Evolutionary conservation across 2,329 filamentous ascomycete genomes (phyloP), one percentile per base, ranked within the genome.

Genomic region (Chaetomium strumarium): DNA sequence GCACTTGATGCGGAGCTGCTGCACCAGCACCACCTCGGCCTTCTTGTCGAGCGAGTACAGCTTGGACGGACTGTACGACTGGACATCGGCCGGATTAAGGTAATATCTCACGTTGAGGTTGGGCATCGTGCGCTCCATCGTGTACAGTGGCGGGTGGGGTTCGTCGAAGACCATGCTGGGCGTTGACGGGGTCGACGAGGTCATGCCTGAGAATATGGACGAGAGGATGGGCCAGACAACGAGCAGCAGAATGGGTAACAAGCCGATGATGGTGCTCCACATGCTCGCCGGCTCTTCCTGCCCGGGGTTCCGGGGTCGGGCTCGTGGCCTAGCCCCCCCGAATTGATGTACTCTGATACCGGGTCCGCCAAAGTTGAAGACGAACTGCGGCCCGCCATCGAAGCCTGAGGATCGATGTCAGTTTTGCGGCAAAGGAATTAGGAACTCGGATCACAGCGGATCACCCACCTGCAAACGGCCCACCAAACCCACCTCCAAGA

Each of bases 321-420:
- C 78, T 62, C 90, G 81, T 20, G 91, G 90, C 50, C 80, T 77
- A 6, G 75, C 79, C 49, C 93, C 92, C 62, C 91, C 92, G 68
- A 99, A 97, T 67, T 96, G 92, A 69, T 97, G 93, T 56, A 99
- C 90, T 55, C 92, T 83, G 63, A 99, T 84, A 17, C 91, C 92
- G 3, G 92, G 90, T 8, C 90, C 89, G 60, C 89, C 89, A 69
- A 96, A 82, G 72, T 96, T 96, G 72, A 97, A 97, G 50, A 96
- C 88, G 68, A 96, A 96, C 62, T 90, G 87, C 24, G 89, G 90
- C 14, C 90, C 89, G 56, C 78, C 80, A 64, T 90, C 86, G 69
- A 91, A 90, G 39, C 72, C 78, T 78, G 59, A 16, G 20, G 40
- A 16, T 2, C 6, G 16, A 19, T n/a, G 7, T 29, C 6, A 4